These are phyloP conservation scores for Cupressus sempervirens DNA, from an alignment of 75 land plant genomes.

Conservation along the genomic window DNA sequence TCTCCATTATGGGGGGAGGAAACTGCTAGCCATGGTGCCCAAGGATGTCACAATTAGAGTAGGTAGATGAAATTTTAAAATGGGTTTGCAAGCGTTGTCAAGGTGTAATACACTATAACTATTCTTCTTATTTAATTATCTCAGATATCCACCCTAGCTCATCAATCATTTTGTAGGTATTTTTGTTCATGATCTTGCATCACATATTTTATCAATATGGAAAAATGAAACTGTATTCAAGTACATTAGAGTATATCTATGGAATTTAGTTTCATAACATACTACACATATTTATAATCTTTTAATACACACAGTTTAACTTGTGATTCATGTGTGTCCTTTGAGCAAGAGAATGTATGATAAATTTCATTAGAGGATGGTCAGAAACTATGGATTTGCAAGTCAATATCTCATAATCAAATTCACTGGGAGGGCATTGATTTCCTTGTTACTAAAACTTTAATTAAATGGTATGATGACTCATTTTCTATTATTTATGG, in stretches of 20 bases:
- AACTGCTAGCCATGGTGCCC: too few relatives aligned
- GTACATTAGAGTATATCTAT: not conserved
- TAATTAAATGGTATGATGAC: not conserved
- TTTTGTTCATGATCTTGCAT: not conserved
- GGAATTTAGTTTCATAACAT: not conserved
- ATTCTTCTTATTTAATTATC: too few relatives aligned
- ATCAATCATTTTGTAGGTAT: not conserved
- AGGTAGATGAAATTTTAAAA: too few relatives aligned
- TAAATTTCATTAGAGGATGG: slow-evolving; percentile 72
- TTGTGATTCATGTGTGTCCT: slow-evolving; percentile 8
- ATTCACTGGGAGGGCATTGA: not conserved
- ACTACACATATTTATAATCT: not conserved
- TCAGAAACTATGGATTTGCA: slow-evolving; percentile 63
- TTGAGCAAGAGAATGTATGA: slow-evolving; percentile 50
- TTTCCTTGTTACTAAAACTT: not conserved
- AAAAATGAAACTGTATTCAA: not conserved
- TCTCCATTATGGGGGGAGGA: too few relatives aligned
- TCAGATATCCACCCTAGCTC: not conserved
- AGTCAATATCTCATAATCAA: not conserved
- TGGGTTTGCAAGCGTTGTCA: too few relatives aligned
- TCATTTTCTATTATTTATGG: not conserved
- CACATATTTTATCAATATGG: not conserved
- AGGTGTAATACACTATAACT: too few relatives aligned
- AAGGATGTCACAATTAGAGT: too few relatives aligned
- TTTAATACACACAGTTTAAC: not conserved